Evolutionary conservation across 2,329 filamentous ascomycete genomes (phyloP), one percentile per base, ranked within the genome.

Genomic region (Nakataea oryzae): DNA sequence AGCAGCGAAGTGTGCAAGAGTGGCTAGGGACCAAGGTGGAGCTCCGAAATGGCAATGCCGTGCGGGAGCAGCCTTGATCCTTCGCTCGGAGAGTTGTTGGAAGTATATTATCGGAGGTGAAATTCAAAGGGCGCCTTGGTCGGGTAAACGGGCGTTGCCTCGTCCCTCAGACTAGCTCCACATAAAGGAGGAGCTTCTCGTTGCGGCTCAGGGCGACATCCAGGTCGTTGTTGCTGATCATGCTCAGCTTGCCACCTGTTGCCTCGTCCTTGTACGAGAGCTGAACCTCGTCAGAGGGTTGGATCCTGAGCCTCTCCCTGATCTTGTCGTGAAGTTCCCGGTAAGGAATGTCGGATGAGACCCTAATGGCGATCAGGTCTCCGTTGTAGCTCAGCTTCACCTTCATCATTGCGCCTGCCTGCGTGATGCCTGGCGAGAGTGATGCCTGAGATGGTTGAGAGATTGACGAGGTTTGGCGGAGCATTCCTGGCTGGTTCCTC

Each of bases 331-430:
- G 88, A 11, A 99, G 81, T 64, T 91, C 88, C 61, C 84, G 79
- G 73, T 88, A 95, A 61, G 83, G 83, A 69, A 96, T 91, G 62
- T 96, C 89, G 1, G 83, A 83, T 0, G 93, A 89, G 62, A 97
- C 91, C 41, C 93, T 87, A 69, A 99, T 92, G 57, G 95, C 90
- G 67, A 97, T 93, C 62, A 96, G 85, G 67, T 97, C 93, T 64
- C 93, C 89, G 66, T 93, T 90, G 77, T 91, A 97, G 77, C 90
- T 95, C 61, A 97, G 88, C 77, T 97, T 97, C 72, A 97, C 90
- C 75, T 97, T 97, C 78, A 97, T 88, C 3, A 85, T 82, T 9
- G 81, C 76, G 8, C 76, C 71, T 41, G 74, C 72, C 62, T 79
- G 75, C 64, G 75, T 76, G 60, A 80, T 72, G 24, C 75, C 78